Evolutionary conservation across 371 early-diverging fungal species (phyloP).

Genomic region (Choanephora cucurbitarum): DNA sequence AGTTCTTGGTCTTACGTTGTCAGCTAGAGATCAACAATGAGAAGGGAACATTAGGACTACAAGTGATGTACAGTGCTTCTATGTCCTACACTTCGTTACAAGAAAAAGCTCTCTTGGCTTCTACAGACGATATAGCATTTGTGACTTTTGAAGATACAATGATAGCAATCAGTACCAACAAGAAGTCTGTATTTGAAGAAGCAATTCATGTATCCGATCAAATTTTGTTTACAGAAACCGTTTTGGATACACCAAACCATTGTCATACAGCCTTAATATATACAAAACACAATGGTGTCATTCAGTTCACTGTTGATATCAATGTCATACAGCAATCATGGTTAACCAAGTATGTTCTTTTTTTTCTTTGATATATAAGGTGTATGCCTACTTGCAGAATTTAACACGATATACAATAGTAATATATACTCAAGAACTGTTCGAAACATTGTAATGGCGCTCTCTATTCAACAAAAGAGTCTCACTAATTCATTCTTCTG

Average conservation of each 20-base stretch:
- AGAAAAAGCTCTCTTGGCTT: conserved; percentile 2
- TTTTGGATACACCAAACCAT: neutral
- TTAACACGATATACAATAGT: no score
- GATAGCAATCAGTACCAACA: conserved; percentile 6
- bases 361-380: no score
- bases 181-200: conserved; percentile 19
- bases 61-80: conserved; percentile 7
- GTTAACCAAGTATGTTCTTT: conserved; percentile 14
- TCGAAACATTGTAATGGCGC: conserved; percentile 5
- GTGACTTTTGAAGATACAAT: conserved; percentile 16
- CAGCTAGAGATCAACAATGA: neutral
- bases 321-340: conserved; percentile 2
- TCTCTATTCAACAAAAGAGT: no score
- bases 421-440: conserved; percentile 13
- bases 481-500: neutral
- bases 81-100: conserved; percentile 6
- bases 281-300: conserved; percentile 6
- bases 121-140: conserved; percentile 13
- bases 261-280: neutral
- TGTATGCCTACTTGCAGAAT: no score
- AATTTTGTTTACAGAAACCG: neutral
- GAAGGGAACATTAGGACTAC: neutral
- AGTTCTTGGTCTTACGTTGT: conserved; percentile 12
- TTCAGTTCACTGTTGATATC: conserved; percentile 14
- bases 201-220: conserved; percentile 6